phyloP scores from a whole-genome alignment of 306 rosid species.

The Luffa aegyptiaca region DNA sequence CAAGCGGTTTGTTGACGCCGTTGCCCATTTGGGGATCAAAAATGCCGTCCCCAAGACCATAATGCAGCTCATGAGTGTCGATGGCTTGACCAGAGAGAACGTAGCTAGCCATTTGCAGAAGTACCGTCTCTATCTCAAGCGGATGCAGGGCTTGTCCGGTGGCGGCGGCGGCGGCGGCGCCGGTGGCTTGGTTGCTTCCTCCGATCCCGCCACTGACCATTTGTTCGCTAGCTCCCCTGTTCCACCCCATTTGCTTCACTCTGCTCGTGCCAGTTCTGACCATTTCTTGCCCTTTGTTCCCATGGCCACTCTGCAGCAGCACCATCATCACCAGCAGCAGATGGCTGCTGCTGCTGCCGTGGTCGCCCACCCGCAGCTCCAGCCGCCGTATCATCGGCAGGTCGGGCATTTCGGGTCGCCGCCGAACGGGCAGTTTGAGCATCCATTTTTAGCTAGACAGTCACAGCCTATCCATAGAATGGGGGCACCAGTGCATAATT shows the following conservation, averaged over 20 bases:
- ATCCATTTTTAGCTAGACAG: constrained; percentile 66
- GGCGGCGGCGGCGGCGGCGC: constrained; percentile 29
- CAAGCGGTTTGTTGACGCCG: constrained; percentile 90
- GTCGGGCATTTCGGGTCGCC: constrained; percentile 86
- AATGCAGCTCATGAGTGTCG: constrained; percentile 99
- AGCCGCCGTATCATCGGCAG: constrained; percentile 59
- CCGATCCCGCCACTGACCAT: constrained; percentile 79
- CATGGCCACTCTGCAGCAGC: constrained; percentile 68
- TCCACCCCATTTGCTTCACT: constrained; percentile 78
- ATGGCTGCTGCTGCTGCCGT: constrained; percentile 35
- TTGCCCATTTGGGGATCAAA: constrained; percentile 86
- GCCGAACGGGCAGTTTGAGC: constrained; percentile 79
- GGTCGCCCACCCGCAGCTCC: constrained; percentile 40
- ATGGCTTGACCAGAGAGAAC: constrained; percentile 89
- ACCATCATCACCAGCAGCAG: constrained; percentile 70
- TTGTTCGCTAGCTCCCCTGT: constrained; percentile 84
- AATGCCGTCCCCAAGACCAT: constrained; percentile 97
- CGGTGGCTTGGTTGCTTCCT: constrained; percentile 18
- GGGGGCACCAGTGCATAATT: constrained; percentile 55
- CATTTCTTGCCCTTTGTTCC: constrained; percentile 87
- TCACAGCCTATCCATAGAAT: constrained; percentile 58
- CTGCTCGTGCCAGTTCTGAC: constrained; percentile 62
- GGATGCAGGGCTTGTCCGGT: constrained; percentile 79
- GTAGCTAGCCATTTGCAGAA: constrained; percentile 94
- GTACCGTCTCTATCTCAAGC: constrained; percentile 84